Conservation (phyloP, 2,329 filamentous ascomycete species). For the Epicoccum sorghinum region DNA sequence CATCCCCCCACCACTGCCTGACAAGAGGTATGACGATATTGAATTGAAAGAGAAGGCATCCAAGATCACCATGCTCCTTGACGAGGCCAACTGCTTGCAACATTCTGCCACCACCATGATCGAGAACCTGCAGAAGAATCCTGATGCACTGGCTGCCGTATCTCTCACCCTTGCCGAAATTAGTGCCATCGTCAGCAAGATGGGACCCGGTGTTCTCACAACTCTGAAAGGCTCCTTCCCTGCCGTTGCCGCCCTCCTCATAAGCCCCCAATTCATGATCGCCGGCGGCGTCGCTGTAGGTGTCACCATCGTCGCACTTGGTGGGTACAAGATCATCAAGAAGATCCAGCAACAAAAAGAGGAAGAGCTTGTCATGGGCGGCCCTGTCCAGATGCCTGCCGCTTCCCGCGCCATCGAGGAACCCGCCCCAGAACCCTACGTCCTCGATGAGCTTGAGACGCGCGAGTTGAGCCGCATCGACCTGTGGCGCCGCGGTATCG, state of each 20-base stretch:
- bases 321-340: conserved; percentile 97
- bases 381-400: conserved; percentile 24
- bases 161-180: conserved; percentile 92
- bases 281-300: conserved; percentile 87
- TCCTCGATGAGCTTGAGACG: conserved; percentile 64
- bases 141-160: conserved; percentile 91
- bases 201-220: conserved; percentile 79
- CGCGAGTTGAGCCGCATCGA: conserved; percentile 65
- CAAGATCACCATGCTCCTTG: conserved; percentile 76
- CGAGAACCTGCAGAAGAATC: conserved; percentile 77
- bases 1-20: conserved; percentile 71
- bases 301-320: conserved; percentile 93
- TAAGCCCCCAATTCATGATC: conserved; percentile 92
- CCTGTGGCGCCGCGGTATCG: conserved; percentile 67
- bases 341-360: conserved; percentile 65
- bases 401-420: conserved; percentile 27
- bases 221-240: conserved; percentile 82
- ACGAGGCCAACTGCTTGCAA: conserved; percentile 88
- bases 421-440: conserved; percentile 19
- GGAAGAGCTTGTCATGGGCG: conserved; percentile 30
- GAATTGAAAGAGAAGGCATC: conserved; percentile 72
- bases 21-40: conserved; percentile 57
- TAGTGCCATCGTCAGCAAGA: conserved; percentile 78
- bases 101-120: conserved; percentile 85
- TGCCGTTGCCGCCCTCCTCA: conserved; percentile 82